These are phyloP conservation scores for Pneumocystis jirovecii DNA, from an alignment of 1,139 yeast genomes.

Conservation along the genomic window DNA sequence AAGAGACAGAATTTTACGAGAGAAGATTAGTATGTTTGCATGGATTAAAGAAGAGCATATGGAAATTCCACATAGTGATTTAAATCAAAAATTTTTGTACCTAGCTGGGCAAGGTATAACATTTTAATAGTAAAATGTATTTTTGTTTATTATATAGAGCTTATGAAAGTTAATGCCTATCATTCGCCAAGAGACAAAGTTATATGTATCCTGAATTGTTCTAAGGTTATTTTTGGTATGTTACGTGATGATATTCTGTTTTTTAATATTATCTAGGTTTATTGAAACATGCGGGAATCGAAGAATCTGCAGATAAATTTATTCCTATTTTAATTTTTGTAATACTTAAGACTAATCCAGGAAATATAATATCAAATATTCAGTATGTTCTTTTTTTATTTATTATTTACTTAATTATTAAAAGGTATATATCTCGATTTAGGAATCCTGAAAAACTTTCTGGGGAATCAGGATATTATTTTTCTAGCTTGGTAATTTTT, in stretches of 20 bases:
- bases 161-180: conserved; percentile 62
- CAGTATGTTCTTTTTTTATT: conserved; percentile 30
- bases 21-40: conserved; percentile 48
- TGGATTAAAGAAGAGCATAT: conserved; percentile 72
- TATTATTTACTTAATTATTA: conserved; percentile 35
- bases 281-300: conserved; percentile 48
- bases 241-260: background rate
- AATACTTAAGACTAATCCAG: conserved; percentile 51
- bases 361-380: conserved; percentile 55
- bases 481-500: conserved; percentile 42
- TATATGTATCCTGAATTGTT: conserved; percentile 76
- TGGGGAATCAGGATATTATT: conserved; percentile 81
- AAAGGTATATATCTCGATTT: conserved; percentile 31
- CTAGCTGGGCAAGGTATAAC: conserved; percentile 39
- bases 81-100: conserved; percentile 40
- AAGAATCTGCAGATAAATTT: conserved; percentile 86
- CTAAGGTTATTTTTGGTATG: conserved; percentile 74
- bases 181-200: conserved; percentile 92
- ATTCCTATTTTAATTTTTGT: conserved; percentile 74
- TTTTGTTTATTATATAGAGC: conserved; percentile 28
- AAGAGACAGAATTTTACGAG: conserved; percentile 42
- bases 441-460: conserved; percentile 58
- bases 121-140: background rate
- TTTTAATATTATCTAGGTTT: conserved; percentile 20
- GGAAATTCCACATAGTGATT: conserved; percentile 33